Evolutionary conservation across 768 basidiomycete genomes (phyloP).

Genomic region (Leccinum truebloodii): DNA sequence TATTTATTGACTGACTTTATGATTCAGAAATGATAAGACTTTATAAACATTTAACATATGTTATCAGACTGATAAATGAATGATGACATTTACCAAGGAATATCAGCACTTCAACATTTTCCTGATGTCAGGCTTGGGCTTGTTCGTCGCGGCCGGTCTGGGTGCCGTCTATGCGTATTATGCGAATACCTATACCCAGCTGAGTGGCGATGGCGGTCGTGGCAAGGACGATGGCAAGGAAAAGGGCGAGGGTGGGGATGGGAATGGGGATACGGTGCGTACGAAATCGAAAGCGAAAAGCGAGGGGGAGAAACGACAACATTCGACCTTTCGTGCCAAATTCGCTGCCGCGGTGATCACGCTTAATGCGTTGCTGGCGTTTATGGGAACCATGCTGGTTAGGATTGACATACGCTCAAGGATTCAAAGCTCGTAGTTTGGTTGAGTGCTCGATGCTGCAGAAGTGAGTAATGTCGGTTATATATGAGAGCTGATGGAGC

Average conservation of each 20-base stretch:
- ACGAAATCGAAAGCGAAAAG: neutral
- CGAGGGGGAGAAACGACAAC: constrained; percentile 50
- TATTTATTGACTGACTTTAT: no score
- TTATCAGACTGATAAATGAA: no score
- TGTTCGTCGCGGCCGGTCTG: constrained; percentile 18
- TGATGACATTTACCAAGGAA: no score
- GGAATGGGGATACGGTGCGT: neutral
- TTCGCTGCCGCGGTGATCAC: constrained; percentile 64
- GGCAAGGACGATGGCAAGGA: neutral
- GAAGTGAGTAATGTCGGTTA: constrained; percentile 57
- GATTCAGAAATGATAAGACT: no score
- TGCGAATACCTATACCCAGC: constrained; percentile 1
- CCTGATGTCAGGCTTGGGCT: constrained; percentile 37
- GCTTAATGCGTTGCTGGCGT: constrained; percentile 87
- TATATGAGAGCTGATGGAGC: neutral
- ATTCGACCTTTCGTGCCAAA: constrained; percentile 91
- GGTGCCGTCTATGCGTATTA: constrained; percentile 21
- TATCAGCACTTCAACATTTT: no score
- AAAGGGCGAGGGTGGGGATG: neutral
- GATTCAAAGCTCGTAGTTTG: constrained; percentile 86
- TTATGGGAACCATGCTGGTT: constrained; percentile 48
- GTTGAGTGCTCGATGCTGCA: constrained; percentile 90
- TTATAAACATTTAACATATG: no score
- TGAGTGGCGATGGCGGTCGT: neutral
- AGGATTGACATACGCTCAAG: constrained; percentile 83